Conservation (phyloP, 345 rosid species). For the Lumnitzera littorea region DNA sequence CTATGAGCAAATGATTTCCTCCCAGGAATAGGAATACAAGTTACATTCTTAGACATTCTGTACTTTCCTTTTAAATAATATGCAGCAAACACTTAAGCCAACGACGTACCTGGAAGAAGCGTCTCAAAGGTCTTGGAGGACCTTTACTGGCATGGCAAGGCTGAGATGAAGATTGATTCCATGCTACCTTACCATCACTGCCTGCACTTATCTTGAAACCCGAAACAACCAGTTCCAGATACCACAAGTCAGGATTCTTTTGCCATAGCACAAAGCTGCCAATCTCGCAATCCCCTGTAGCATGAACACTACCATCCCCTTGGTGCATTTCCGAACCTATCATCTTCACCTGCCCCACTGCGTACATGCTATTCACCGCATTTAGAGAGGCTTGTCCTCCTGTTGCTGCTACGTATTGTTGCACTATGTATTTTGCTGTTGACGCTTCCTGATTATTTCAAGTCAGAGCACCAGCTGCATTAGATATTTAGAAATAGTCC, state of each 20-base stretch:
- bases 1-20: too few relatives aligned
- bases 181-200: constrained; percentile 79
- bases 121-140: constrained; percentile 80
- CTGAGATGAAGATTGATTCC: constrained; percentile 88
- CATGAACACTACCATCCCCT: constrained; percentile 39
- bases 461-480: not conserved
- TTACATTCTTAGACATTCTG: too few relatives aligned
- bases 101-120: constrained; percentile 71
- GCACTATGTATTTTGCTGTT: constrained; percentile 78
- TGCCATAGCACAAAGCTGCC: constrained; percentile 95
- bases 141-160: constrained; percentile 73
- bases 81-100: not conserved
- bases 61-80: too few relatives aligned
- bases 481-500: not conserved
- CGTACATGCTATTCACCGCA: constrained; percentile 64
- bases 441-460: constrained; percentile 57
- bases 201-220: constrained; percentile 92
- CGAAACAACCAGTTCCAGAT: constrained; percentile 68
- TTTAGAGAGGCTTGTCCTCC: constrained; percentile 64
- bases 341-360: constrained; percentile 89
- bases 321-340: constrained; percentile 61
- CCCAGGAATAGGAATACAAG: too few relatives aligned
- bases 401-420: constrained; percentile 76
- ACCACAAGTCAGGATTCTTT: constrained; percentile 89
- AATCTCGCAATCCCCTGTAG: constrained; percentile 50